Evolutionary conservation across 768 basidiomycete genomes (phyloP), one percentile per base, ranked within the genome.

Genomic region (Botryobasidium botryosum): DNA sequence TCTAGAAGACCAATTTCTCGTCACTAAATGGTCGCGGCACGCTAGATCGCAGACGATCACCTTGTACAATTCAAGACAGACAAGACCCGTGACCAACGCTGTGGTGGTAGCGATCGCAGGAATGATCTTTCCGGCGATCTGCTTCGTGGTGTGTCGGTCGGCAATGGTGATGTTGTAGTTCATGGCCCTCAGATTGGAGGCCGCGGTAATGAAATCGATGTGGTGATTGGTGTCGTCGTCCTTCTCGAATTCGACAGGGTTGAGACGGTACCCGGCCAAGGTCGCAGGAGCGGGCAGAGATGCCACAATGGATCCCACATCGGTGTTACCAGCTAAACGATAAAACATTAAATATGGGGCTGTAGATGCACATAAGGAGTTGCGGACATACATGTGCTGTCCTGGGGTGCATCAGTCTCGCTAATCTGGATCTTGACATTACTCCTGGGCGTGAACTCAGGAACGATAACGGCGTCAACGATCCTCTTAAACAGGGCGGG

Each of bases 21-120:
- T 21, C 12, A 25, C 15, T 29, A n/a, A 18, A 40, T 10, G 12
- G 7, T 15, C 1, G n/a, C 1, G 3, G 28, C 33, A 43, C 13
- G 7, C 3, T 18, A 8, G 8, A 28, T 12, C 41, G 4, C 6
- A 8, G n/a, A 23, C 5, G 45, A 60, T 47, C 53, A 82, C 86
- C 77, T 99, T 99, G 71, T 92, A 96, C 32, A 99, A 72, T 64
- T 99, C 94, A 42, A 97, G 62, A 62, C 92, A 96, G 37, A 92
- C 86, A 47, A 97, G 62, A 17, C 92, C 92, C n/a, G 87, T 87
- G 39, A 94, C 84, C 40, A 96, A 72, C 15, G 90, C 79, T 1
- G 94, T 97, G 3, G 92, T 96, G 4, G 92, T 97, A n/a, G 91
- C 92, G 56, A 97, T 96, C 18, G 94, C 94, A 47, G 94, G 94